Percentiles rank a stretch among this genome's conserved stretches.
phyloP scores from a whole-genome alignment of 2,329 filamentous ascomycete species.

The Apiospora sp. region DNA sequence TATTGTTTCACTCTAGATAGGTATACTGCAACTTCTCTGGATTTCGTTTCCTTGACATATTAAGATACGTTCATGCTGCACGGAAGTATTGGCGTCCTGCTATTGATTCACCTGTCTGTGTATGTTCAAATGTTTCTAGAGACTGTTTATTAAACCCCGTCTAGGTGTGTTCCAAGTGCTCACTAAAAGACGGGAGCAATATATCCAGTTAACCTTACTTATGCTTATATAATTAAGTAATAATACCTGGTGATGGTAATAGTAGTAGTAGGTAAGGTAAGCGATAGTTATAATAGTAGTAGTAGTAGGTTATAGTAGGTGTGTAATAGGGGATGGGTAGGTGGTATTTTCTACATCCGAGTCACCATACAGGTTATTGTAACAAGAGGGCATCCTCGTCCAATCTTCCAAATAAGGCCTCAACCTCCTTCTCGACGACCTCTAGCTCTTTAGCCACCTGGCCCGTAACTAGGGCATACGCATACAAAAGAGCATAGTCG shows the following conservation, averaged over 20 bases:
- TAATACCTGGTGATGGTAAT: background rate
- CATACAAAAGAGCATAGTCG: constrained; percentile 92
- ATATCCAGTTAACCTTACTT: background rate
- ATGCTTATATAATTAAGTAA: background rate
- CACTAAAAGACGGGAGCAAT: background rate
- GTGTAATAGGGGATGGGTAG: background rate
- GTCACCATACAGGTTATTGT: constrained; percentile 47
- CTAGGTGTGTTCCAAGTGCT: background rate
- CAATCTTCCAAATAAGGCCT: constrained; percentile 69
- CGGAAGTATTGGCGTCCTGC: background rate
- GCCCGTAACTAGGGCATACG: constrained; percentile 78
- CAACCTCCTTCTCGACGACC: constrained; percentile 67
- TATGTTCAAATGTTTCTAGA: background rate
- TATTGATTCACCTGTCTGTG: background rate
- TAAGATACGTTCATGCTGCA: background rate
- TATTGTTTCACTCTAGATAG: background rate
- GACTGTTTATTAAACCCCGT: background rate
- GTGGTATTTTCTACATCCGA: background rate
- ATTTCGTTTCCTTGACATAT: background rate
- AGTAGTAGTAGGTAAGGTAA: background rate
- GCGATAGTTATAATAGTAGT: background rate
- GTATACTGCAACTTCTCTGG: background rate
- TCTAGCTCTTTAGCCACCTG: constrained; percentile 72
- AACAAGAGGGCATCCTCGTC: constrained; percentile 66
- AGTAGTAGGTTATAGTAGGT: background rate